Conservation (phyloP, 164 flowering plant genomes). For the Umbilicus rupestris region DNA sequence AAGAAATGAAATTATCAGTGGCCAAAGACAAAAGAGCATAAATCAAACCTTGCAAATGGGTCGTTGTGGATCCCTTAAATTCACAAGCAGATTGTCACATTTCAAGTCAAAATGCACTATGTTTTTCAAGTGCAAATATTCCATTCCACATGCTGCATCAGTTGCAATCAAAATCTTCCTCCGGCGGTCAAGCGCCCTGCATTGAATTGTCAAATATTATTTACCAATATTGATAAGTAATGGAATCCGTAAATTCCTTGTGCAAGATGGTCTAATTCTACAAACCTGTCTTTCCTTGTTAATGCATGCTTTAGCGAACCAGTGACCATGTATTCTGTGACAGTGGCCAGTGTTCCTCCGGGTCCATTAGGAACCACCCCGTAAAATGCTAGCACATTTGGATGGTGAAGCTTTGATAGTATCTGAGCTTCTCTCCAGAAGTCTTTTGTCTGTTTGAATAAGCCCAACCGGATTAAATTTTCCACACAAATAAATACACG, state of each 20-base stretch:
- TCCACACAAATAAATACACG: background rate
- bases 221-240: background rate
- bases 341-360: slow-evolving; percentile 24
- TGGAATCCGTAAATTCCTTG: background rate
- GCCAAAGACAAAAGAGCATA: too few relatives aligned
- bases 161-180: slow-evolving; percentile 47
- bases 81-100: slow-evolving; percentile 57
- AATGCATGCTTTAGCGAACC: slow-evolving; percentile 45
- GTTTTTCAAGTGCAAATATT: slow-evolving; percentile 53
- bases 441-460: slow-evolving; percentile 8
- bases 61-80: slow-evolving; percentile 14
- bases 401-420: slow-evolving; percentile 20
- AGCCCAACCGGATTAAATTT: background rate
- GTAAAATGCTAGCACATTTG: slow-evolving; percentile 41
- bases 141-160: slow-evolving; percentile 77
- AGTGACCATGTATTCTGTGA: slow-evolving; percentile 48
- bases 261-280: background rate
- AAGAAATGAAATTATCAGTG: background rate
- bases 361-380: slow-evolving; percentile 46
- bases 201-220: background rate
- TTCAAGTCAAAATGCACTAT: slow-evolving; percentile 65
- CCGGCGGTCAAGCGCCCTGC: slow-evolving; percentile 27
- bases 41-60: slow-evolving; percentile 4
- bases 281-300: slow-evolving; percentile 32
- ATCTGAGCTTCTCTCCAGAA: slow-evolving; percentile 15